Base-by-base conservation (phyloP, 139 green algal species). In the Medakamo hakoo region DNA sequence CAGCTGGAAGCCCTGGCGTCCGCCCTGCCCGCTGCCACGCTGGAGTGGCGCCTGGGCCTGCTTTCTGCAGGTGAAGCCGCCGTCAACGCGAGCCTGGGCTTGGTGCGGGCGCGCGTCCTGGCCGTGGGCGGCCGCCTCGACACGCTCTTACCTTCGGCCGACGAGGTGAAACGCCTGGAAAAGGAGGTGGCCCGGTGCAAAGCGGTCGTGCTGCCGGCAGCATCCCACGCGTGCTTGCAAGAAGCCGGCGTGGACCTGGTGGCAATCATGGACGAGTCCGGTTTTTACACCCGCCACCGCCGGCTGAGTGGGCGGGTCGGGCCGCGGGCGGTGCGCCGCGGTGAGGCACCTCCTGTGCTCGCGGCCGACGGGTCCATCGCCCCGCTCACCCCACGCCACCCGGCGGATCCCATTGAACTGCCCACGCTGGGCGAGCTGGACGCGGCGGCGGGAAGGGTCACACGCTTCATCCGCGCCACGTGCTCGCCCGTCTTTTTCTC, bases 401-500 rank as follows among this genome's bases (percentile, higher is more conserved):
- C 27, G 20, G 64, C 87, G 0, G 59, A 32, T 1, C 82, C 88
- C 5, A 68, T 95, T 5, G 84, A 95, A 75, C 73, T 93, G 60
- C 87, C 87, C 21, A 92, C 82, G 0, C 30, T 58, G 0, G 57
- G 55, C 4, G 80, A 87, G 68, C 55, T 82, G 5, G 52, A 74
- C 9, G 63, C 63, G 58, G 70, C 30, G 1, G 27, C 58, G 22
- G 68, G 66, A 49, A 26, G 67, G 19, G 62, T 67, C 52, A 75
- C 72, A 3, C 24, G 57, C 2, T 55, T 71, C 30, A 66, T 85
- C 3, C 64, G 68, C 20, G 63, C 66, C 1, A 65, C 94, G 19
- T 68, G 69, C n/a, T 83, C 70, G 60, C 90, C 90, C 1, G 79
- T 97, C 3, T 95, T 84, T 67, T 85, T 93, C 32, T 86, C 73